A percentile compares a stretch with the other conserved stretches of the same genome.
phyloP scores from a whole-genome alignment of 164 flowering plant species.

The Chloranthus sessilifolius region DNA sequence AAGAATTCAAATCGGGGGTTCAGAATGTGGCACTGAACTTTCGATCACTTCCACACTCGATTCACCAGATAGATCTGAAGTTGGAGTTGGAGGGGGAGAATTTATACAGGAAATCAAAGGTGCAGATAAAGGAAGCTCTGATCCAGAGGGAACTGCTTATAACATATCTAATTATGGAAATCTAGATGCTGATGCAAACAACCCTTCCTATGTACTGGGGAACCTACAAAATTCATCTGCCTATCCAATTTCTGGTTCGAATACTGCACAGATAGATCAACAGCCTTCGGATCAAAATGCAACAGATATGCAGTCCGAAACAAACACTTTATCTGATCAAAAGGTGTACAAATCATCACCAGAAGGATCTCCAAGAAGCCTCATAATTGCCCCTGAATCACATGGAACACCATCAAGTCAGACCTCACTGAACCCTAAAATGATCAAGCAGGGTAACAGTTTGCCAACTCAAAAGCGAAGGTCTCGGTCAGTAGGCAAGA shows the following conservation, averaged over 20 bases:
- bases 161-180: slow-evolving; percentile 8
- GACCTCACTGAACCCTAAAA: slow-evolving; percentile 49
- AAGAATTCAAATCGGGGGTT: slow-evolving; percentile 44
- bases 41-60: slow-evolving; percentile 83
- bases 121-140: slow-evolving; percentile 4
- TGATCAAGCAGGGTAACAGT: slow-evolving; percentile 32
- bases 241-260: slow-evolving; percentile 16
- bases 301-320: slow-evolving; percentile 27
- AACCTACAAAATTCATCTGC: slow-evolving; percentile 12
- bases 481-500: slow-evolving; percentile 38
- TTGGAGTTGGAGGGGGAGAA: slow-evolving; percentile 9
- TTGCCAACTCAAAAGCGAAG: slow-evolving; percentile 34
- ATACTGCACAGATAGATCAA: slow-evolving; percentile 14
- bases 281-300: slow-evolving; percentile 24
- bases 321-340: slow-evolving; percentile 22
- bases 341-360: slow-evolving; percentile 37
- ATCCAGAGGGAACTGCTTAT: slow-evolving; percentile 5
- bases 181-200: slow-evolving; percentile 17
- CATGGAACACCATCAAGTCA: slow-evolving; percentile 83
- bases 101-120: not conserved
- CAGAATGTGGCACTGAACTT: slow-evolving; percentile 83
- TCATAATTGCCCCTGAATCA: slow-evolving; percentile 53
- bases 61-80: slow-evolving; percentile 62
- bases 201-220: slow-evolving; percentile 6
- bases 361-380: slow-evolving; percentile 72